Percentiles rank a stretch among this genome's conserved stretches.
phyloP scores from a whole-genome alignment of 1,284 basidiomycete genomes.

The Leccinum griseonigrum region DNA sequence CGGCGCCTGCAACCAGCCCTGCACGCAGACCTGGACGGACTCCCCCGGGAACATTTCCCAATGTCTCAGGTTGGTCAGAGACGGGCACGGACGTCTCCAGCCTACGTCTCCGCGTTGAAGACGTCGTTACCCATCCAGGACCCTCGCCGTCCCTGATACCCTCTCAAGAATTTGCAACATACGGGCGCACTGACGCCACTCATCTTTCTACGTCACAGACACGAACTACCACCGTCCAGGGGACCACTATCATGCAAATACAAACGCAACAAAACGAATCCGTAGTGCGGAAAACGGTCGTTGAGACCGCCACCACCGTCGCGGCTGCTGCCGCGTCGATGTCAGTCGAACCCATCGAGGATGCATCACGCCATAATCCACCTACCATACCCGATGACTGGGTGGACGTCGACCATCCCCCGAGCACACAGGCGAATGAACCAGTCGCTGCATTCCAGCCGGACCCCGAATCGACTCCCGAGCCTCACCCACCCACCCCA shows the following conservation, averaged over 20 bases:
- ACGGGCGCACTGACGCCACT: constrained; percentile 15
- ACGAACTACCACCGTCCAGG: constrained; percentile 1
- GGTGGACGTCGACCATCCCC: constrained; percentile 23
- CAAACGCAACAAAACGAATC: constrained; percentile 1
- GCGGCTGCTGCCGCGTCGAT: neutral
- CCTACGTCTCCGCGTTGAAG: constrained; percentile 8
- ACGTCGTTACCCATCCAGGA: constrained; percentile 13
- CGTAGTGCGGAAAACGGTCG: constrained; percentile 2
- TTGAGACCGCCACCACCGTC: neutral
- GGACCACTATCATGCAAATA: constrained; percentile 8
- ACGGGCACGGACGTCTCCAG: constrained; percentile 25
- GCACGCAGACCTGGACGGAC: constrained; percentile 25
- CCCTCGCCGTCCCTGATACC: constrained; percentile 32
- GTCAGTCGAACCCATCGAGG: constrained; percentile 8
- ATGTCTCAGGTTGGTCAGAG: constrained; percentile 33
- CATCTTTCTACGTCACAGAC: constrained; percentile 8
- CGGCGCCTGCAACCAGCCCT: constrained; percentile 12
- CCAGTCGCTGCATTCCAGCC: constrained; percentile 5
- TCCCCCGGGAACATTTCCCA: constrained; percentile 30
- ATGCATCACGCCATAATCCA: constrained; percentile 17
- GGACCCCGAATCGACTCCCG: constrained; percentile 8
- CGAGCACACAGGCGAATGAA: constrained; percentile 5
- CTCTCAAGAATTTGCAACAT: constrained; percentile 16
- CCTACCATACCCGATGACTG: constrained; percentile 31
- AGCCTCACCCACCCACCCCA: constrained; percentile 1